Base-by-base conservation (phyloP, 169 alveolate species). In the Eimeria brunetti region DNA sequence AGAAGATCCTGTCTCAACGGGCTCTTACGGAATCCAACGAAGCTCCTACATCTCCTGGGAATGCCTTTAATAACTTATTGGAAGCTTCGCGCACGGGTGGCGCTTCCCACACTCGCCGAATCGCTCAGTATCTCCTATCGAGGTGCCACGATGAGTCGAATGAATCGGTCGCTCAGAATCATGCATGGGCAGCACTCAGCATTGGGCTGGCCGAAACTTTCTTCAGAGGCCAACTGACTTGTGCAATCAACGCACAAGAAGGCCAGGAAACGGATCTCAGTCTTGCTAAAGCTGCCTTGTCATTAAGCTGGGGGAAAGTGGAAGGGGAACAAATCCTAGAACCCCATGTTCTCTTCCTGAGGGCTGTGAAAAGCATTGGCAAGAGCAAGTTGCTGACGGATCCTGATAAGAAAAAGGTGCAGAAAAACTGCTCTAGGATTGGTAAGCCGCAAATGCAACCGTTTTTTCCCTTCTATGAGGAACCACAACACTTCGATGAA, bases 111-210 rank as follows among this genome's bases (percentile, higher is more conserved):
- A 58, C 62, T 18, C 38, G 51, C 38, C 75, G 91, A 16, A 36
- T 20, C 38, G 38, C 91, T 0, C 91, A 84, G 69, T 84, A 58
- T 24, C 46, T 84, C 58, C 78, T 84, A 18, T 38, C 91, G 60
- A 33, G 78, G 38, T 84, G 91, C 91, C 78, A 41, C 16, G 91
- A 84, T 49, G 80, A 84, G 69, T 36, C 78, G 24, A 84, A 53
- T 14, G 80, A 53, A 20, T 18, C 46, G 62, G 22, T 30, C 64
- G 91, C 78, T 41, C 75, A 58, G 44, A 20, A 33, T 84, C 41
- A 84, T 84, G 53, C 56, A 16, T 84, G 91, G 91, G 91, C 80
- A 33, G 91, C 91, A 20, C 91, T 84, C 76, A 84, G 91, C 91
- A 36, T 84, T 5, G 91, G 78, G 51, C 1, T 84, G 36, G 75